Percentiles rank a stretch among this genome's conserved stretches.
Evolutionary conservation across 1,284 basidiomycete genomes (phyloP).

Genomic region (Cerrena zonata): DNA sequence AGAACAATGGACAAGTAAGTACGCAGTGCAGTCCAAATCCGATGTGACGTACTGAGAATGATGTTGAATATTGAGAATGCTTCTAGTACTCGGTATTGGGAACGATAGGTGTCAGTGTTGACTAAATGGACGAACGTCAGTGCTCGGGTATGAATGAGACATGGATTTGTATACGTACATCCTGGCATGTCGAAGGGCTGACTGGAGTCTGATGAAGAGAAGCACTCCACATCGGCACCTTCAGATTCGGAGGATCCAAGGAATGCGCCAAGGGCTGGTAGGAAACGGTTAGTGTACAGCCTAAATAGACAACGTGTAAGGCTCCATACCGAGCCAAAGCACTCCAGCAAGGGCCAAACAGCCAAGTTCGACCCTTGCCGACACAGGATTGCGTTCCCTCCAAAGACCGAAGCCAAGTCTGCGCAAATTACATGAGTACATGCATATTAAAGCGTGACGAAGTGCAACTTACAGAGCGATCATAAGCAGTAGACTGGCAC

Average conservation of each 20-base stretch:
- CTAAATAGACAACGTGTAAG: conserved; percentile 7
- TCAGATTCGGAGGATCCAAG: conserved; percentile 67
- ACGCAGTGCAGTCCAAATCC: neutral
- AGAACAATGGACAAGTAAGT: neutral
- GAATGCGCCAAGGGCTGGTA: conserved; percentile 70
- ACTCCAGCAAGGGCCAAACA: conserved; percentile 66
- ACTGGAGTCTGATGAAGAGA: conserved; percentile 45
- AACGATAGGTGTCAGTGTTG: conserved; percentile 70
- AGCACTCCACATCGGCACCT: conserved; percentile 76
- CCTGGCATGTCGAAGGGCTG: conserved; percentile 50
- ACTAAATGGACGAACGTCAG: conserved; percentile 30
- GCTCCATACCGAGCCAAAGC: conserved; percentile 66
- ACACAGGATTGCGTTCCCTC: conserved; percentile 64
- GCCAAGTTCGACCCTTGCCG: conserved; percentile 69
- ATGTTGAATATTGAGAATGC: conserved; percentile 74
- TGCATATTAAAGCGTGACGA: neutral
- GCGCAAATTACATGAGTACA: conserved; percentile 7
- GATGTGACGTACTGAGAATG: conserved; percentile 47
- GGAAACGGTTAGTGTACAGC: too few relatives aligned
- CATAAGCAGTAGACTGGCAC: conserved; percentile 60
- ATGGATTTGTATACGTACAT: conserved; percentile 42
- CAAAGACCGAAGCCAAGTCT: conserved; percentile 62
- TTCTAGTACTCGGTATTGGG: conserved; percentile 74
- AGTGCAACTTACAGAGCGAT: conserved; percentile 49
- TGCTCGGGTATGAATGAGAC: neutral